These are phyloP conservation scores for Mycosphaerella arachidis DNA, from an alignment of 2,329 filamentous ascomycete genomes.

Conservation along the genomic window DNA sequence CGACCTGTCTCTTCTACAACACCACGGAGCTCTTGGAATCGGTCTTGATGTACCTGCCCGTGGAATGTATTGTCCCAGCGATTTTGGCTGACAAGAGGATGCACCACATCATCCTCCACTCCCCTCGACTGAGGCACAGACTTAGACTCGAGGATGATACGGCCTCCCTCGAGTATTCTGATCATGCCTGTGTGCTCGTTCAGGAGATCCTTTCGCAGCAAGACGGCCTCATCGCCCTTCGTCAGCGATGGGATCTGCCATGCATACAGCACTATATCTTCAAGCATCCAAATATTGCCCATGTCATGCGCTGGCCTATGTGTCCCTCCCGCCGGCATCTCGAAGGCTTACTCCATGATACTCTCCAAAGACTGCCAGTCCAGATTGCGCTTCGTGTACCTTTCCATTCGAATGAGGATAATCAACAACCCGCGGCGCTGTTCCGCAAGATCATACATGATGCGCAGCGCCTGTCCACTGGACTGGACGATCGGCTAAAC, in stretches of 20 bases:
- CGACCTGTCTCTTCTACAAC: not conserved
- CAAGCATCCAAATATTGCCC: not conserved
- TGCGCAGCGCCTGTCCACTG: too few species aligned
- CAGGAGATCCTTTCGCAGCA: not conserved
- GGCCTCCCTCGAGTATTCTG: not conserved
- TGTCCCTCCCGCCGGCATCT: not conserved
- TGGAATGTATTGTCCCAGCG: not conserved
- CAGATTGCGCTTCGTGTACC: too few species aligned
- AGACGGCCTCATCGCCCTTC: not conserved
- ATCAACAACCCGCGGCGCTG: too few species aligned
- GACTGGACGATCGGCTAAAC: too few species aligned
- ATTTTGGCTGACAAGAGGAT: not conserved
- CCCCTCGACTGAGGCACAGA: not conserved
- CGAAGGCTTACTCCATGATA: too few species aligned
- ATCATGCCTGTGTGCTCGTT: not conserved
- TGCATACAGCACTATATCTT: not conserved
- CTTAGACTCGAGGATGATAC: not conserved
- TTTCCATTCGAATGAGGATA: too few species aligned
- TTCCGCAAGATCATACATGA: too few species aligned
- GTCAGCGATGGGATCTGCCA: not conserved
- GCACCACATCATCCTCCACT: not conserved
- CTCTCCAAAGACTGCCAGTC: too few species aligned
- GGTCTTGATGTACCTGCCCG: not conserved
- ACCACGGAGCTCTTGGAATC: not conserved
- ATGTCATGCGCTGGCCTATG: not conserved